These are phyloP conservation scores for Pythium biforme DNA, from an alignment of 352 stramenopile genomes.

Conservation along the genomic window DNA sequence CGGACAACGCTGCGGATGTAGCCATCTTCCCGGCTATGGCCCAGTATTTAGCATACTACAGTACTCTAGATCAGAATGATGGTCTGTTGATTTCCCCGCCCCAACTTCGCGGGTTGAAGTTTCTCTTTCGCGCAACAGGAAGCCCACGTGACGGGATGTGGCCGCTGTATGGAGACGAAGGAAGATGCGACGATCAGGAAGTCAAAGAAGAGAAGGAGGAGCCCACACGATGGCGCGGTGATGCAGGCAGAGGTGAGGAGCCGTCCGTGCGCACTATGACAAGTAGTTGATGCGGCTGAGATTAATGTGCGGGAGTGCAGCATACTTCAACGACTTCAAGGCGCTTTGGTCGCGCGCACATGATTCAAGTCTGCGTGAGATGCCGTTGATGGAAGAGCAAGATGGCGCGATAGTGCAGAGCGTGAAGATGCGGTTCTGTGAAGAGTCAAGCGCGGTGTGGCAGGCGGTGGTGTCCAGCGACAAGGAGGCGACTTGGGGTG, in stretches of 20 bases:
- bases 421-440: not conserved
- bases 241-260: constrained; percentile 6
- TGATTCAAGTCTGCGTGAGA: not conserved
- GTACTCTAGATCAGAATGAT: constrained; percentile 21
- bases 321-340: constrained; percentile 10
- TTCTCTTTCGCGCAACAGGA: not conserved
- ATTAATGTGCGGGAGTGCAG: not conserved
- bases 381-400: not conserved
- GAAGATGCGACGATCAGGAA: not conserved
- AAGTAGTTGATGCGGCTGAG: not conserved
- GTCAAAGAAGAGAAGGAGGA: not conserved
- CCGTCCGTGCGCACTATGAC: not conserved
- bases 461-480: not conserved
- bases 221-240: not conserved
- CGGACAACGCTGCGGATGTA: constrained; percentile 11
- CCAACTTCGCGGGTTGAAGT: constrained; percentile 15
- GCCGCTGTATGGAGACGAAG: constrained; percentile 12
- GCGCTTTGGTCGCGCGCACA: not conserved
- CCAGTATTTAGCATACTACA: constrained; percentile 13
- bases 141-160: constrained; percentile 13
- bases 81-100: constrained; percentile 7
- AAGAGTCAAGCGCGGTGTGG: not conserved
- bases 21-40: not conserved
- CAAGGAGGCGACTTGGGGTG: not conserved
- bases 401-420: not conserved